A percentile compares a stretch with the other conserved stretches of the same genome.
Conservation (phyloP, 1,139 yeast species). For the Candida tetrigidarum region DNA sequence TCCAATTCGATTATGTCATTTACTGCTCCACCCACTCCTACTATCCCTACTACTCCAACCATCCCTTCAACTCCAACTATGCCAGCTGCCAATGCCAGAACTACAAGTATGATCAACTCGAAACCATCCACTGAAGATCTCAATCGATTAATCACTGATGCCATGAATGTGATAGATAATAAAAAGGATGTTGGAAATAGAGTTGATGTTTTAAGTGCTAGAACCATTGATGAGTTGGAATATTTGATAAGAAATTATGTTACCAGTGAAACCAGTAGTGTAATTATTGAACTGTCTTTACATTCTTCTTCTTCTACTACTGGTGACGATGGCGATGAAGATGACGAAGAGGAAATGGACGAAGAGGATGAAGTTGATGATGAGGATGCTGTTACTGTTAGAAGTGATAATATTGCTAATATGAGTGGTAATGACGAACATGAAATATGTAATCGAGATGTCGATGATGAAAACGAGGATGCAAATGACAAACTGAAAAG, state of each 20-base stretch:
- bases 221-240: conserved; percentile 76
- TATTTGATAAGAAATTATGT: conserved; percentile 43
- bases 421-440: too few relatives aligned
- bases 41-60: too few relatives aligned
- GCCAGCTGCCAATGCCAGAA: too few relatives aligned
- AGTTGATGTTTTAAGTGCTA: conserved; percentile 76
- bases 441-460: too few relatives aligned
- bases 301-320: conserved; percentile 5
- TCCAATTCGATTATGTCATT: conserved; percentile 1
- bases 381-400: conserved; percentile 10
- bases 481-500: background rate
- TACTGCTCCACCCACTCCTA: too few relatives aligned
- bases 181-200: conserved; percentile 40
- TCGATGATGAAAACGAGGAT: conserved; percentile 12
- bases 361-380: conserved; percentile 8
- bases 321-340: background rate
- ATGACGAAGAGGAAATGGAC: conserved; percentile 16
- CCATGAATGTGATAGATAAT: conserved; percentile 19
- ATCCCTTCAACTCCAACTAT: too few relatives aligned
- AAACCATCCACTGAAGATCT: conserved; percentile 15
- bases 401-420: too few relatives aligned
- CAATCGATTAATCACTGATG: conserved; percentile 15
- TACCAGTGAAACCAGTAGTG: conserved; percentile 27
- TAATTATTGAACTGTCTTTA: conserved; percentile 27
- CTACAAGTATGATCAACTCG: background rate